Evolutionary conservation across 139 green algal species (phyloP).

Genomic region (Tetraselmis chui): DNA sequence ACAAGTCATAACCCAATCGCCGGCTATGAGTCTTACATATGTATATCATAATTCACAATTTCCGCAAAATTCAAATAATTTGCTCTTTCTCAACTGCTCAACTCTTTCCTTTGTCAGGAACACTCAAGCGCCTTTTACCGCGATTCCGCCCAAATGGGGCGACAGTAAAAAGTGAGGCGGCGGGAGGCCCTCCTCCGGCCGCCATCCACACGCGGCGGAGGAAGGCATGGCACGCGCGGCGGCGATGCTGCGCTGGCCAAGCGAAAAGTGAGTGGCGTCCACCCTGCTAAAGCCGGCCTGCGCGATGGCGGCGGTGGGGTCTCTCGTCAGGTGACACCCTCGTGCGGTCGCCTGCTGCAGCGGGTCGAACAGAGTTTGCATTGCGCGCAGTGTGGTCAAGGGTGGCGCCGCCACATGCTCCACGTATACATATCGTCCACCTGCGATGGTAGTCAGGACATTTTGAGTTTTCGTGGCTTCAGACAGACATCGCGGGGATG

Average conservation of each 20-base stretch:
- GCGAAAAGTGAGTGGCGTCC: neutral
- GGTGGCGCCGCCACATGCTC: neutral
- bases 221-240: neutral
- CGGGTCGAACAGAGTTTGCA: slow-evolving; percentile 1
- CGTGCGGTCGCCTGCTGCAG: neutral
- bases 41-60: too few relatives aligned
- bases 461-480: too few relatives aligned
- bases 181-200: neutral
- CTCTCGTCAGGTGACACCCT: slow-evolving; percentile 2
- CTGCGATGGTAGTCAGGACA: too few relatives aligned
- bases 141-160: neutral
- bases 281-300: neutral
- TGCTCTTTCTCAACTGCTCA: too few relatives aligned
- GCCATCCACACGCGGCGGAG: neutral
- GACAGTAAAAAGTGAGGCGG: neutral
- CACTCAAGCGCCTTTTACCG: too few relatives aligned
- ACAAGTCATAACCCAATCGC: too few relatives aligned
- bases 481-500: too few relatives aligned
- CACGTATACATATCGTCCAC: slow-evolving; percentile 8
- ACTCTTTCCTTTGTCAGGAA: too few relatives aligned
- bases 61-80: too few relatives aligned
- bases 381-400: neutral
- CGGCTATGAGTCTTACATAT: too few relatives aligned
- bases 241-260: neutral
- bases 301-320: slow-evolving; percentile 5